Percentiles rank a stretch among this genome's conserved stretches.
These are phyloP conservation scores for Mucor saturninus DNA, from an alignment of 371 early-diverging fungal species.

Conservation along the genomic window DNA sequence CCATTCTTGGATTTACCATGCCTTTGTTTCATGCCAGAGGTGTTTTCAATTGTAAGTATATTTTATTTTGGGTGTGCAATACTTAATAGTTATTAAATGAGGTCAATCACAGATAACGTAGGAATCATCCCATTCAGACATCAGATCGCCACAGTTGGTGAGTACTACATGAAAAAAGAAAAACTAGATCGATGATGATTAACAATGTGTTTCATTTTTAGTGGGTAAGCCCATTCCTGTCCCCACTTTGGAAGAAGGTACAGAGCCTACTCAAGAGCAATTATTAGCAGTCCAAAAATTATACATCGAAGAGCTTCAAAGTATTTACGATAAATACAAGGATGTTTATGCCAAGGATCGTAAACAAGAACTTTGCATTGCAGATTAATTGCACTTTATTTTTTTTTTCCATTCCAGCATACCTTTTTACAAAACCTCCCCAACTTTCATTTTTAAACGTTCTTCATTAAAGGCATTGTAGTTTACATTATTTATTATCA, in stretches of 20 bases:
- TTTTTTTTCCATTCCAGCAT: background rate
- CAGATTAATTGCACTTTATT: slow-evolving; percentile 39
- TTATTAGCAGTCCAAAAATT: slow-evolving; percentile 63
- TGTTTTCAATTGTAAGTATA: slow-evolving; percentile 68
- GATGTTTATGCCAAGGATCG: slow-evolving; percentile 72
- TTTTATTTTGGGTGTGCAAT: background rate
- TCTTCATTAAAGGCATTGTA: background rate
- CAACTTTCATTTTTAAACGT: background rate
- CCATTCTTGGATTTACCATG: slow-evolving; percentile 67
- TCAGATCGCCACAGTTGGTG: slow-evolving; percentile 59
- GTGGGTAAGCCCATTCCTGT: slow-evolving; percentile 77
- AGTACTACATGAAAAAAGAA: slow-evolving; percentile 1
- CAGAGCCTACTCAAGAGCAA: slow-evolving; percentile 68
- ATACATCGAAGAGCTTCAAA: slow-evolving; percentile 66
- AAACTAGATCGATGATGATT: background rate
- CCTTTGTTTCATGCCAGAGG: slow-evolving; percentile 79
- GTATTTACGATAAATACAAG: slow-evolving; percentile 72
- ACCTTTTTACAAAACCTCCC: background rate
- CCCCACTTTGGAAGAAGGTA: slow-evolving; percentile 43
- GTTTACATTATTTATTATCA: slow-evolving; percentile 1
- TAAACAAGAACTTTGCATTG: slow-evolving; percentile 60
- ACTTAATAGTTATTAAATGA: too few relatives aligned
- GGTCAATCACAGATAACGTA: slow-evolving; percentile 44
- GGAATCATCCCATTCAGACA: slow-evolving; percentile 66
- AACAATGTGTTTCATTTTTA: slow-evolving; percentile 16